Percentiles rank a stretch among this genome's conserved stretches.
Conservation (phyloP, 352 stramenopile genomes). For the Phytophthora pisi region DNA sequence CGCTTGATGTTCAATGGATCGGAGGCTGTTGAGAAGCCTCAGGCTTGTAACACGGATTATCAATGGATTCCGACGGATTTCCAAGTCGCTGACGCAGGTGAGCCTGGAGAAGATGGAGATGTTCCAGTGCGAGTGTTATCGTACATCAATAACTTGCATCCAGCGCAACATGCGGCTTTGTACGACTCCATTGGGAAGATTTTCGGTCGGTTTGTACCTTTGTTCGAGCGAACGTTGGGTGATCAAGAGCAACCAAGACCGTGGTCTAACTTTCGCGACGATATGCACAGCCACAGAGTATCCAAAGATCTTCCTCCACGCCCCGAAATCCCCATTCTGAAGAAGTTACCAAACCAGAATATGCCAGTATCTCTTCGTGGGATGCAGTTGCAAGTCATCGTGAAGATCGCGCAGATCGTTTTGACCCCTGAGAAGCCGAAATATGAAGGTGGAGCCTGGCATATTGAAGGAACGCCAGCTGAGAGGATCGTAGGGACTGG, state of each 20-base stretch:
- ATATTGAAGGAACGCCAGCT: slow-evolving; percentile 43
- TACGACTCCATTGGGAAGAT: slow-evolving; percentile 39
- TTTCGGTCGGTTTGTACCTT: slow-evolving; percentile 40
- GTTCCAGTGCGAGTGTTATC: slow-evolving; percentile 27
- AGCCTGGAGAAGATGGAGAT: slow-evolving; percentile 3
- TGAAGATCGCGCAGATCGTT: slow-evolving; percentile 55
- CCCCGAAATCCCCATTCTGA: slow-evolving; percentile 9
- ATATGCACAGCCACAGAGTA: slow-evolving; percentile 19
- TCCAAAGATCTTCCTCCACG: slow-evolving; percentile 15
- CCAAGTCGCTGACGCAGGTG: slow-evolving; percentile 12
- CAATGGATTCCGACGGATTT: slow-evolving; percentile 56
- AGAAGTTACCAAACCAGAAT: background rate
- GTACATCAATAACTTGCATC: slow-evolving; percentile 64
- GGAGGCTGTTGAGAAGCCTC: slow-evolving; percentile 17
- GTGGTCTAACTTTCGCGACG: background rate
- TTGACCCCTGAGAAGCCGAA: slow-evolving; percentile 44
- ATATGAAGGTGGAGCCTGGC: slow-evolving; percentile 50
- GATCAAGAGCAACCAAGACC: background rate
- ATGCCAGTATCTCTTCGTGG: slow-evolving; percentile 8
- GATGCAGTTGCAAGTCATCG: slow-evolving; percentile 44
- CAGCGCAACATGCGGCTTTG: slow-evolving; percentile 19
- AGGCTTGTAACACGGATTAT: slow-evolving; percentile 23
- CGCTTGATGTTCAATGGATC: slow-evolving; percentile 28
- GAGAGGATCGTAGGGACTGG: slow-evolving; percentile 56
- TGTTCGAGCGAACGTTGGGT: slow-evolving; percentile 40